These are phyloP conservation scores for Phylloporus rhodoxanthus DNA, from an alignment of 768 basidiomycete genomes.

Conservation along the genomic window DNA sequence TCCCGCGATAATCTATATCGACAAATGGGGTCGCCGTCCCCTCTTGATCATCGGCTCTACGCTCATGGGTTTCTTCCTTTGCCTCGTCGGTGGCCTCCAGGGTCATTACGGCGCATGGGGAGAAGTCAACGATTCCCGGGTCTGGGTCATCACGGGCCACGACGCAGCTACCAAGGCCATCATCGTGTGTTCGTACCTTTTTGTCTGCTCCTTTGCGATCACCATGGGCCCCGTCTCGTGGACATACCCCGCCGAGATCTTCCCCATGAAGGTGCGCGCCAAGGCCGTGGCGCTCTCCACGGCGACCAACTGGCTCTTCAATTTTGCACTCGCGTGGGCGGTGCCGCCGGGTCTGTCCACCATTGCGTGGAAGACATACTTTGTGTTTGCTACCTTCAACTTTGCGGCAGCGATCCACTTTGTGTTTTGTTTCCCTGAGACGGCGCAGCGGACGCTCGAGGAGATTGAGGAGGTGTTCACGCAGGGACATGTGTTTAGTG, in stretches of 20 bases:
- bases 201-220: slow-evolving; percentile 67
- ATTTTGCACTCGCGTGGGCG: slow-evolving; percentile 69
- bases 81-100: slow-evolving; percentile 72
- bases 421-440: slow-evolving; percentile 78
- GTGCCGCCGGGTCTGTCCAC: slow-evolving; percentile 62
- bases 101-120: slow-evolving; percentile 63
- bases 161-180: slow-evolving; percentile 56
- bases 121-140: slow-evolving; percentile 32
- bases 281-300: slow-evolving; percentile 47
- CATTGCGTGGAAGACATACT: slow-evolving; percentile 74
- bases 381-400: slow-evolving; percentile 75
- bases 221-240: slow-evolving; percentile 75
- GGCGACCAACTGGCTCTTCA: slow-evolving; percentile 58
- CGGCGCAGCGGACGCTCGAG: slow-evolving; percentile 65
- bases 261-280: slow-evolving; percentile 62
- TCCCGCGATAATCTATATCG: slow-evolving; percentile 57
- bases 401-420: slow-evolving; percentile 66
- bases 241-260: slow-evolving; percentile 70
- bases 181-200: slow-evolving; percentile 74
- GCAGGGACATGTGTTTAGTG: slow-evolving; percentile 61
- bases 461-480: slow-evolving; percentile 76
- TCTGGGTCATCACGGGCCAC: slow-evolving; percentile 61
- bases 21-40: slow-evolving; percentile 74
- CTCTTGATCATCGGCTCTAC: slow-evolving; percentile 62
- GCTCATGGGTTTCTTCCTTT: slow-evolving; percentile 72